phyloP scores from a whole-genome alignment of 2,329 filamentous ascomycete species.

The Aspergillus nomiae region DNA sequence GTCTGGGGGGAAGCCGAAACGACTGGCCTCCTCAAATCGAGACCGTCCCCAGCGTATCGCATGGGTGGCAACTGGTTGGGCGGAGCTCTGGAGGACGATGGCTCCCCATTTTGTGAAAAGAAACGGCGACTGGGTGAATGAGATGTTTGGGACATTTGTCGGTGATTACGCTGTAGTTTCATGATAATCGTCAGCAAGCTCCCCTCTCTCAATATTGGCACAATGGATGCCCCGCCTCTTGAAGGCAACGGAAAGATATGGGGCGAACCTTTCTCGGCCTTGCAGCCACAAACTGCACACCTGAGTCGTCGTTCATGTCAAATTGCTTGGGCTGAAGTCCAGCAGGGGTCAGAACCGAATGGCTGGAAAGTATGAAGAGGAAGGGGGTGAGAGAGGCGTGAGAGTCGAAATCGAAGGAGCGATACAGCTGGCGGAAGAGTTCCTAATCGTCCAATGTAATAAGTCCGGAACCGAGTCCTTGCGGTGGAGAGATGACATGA shows the following conservation, averaged over 20 bases:
- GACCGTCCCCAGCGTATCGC: constrained; percentile 55
- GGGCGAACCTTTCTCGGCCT: constrained; percentile 42
- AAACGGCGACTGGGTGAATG: constrained; percentile 26
- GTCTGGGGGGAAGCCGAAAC: constrained; percentile 38
- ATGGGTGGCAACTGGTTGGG: constrained; percentile 31
- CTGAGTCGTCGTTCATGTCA: constrained; percentile 40
- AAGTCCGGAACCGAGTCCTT: constrained; percentile 17
- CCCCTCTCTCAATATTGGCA: constrained; percentile 4
- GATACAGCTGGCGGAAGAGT: not conserved
- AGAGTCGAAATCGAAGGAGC: constrained; percentile 1
- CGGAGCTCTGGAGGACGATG: constrained; percentile 21
- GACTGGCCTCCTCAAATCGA: constrained; percentile 56
- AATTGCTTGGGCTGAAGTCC: not conserved
- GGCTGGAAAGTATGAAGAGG: not conserved
- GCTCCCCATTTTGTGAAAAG: constrained; percentile 29
- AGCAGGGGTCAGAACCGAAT: not conserved
- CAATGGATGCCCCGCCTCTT: constrained; percentile 27
- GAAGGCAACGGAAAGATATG: constrained; percentile 10
- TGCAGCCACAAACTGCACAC: constrained; percentile 39
- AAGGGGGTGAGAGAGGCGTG: constrained; percentile 7
- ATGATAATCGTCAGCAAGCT: constrained; percentile 21
- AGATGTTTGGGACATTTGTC: constrained; percentile 39
- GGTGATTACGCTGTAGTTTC: constrained; percentile 33
- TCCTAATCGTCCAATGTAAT: not conserved
- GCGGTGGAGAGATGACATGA: constrained; percentile 22